phyloP scores from a whole-genome alignment of 2,329 filamentous ascomycete genomes.

The Harringtonia lauricola region DNA sequence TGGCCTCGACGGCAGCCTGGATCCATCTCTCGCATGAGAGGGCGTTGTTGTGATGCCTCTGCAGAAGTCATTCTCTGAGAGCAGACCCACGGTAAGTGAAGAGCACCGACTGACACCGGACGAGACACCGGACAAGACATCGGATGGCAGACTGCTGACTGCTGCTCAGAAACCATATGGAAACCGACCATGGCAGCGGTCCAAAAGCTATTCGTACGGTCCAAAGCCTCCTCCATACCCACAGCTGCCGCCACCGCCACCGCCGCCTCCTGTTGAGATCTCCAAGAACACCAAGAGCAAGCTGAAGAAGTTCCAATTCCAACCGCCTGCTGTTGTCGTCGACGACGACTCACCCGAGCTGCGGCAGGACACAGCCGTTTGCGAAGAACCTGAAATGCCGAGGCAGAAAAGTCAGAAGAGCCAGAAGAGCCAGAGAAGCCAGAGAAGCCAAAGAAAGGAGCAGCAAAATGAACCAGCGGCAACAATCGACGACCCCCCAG shows the following conservation, averaged over 20 bases:
- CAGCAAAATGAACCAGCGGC: too few species aligned
- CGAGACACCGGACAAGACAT: too few species aligned
- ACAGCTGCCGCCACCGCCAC: slow-evolving; percentile 17
- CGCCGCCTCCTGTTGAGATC: slow-evolving; percentile 33
- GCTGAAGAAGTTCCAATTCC: slow-evolving; percentile 45
- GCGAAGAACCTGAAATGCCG: background rate
- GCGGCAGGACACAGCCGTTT: background rate
- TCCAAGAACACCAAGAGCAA: slow-evolving; percentile 51
- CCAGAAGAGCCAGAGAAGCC: background rate
- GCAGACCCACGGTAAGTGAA: slow-evolving; percentile 5
- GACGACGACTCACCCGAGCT: background rate
- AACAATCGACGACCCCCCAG: too few species aligned
- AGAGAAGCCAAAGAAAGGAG: background rate
- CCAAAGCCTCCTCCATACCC: slow-evolving; percentile 15
- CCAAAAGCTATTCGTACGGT: slow-evolving; percentile 37
- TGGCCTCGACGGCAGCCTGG: background rate
- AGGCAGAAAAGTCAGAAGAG: background rate
- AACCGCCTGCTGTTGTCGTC: slow-evolving; percentile 19
- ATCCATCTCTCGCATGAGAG: background rate
- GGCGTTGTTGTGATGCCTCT: slow-evolving; percentile 24
- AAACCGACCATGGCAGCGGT: slow-evolving; percentile 40
- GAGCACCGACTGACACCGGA: too few species aligned
- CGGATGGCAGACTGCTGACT: slow-evolving; percentile 6
- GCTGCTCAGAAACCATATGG: slow-evolving; percentile 18
- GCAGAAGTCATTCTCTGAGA: slow-evolving; percentile 28